These are phyloP conservation scores for Aspergillus homomorphus DNA, from an alignment of 495 filamentous ascomycete genomes.

Conservation along the genomic window DNA sequence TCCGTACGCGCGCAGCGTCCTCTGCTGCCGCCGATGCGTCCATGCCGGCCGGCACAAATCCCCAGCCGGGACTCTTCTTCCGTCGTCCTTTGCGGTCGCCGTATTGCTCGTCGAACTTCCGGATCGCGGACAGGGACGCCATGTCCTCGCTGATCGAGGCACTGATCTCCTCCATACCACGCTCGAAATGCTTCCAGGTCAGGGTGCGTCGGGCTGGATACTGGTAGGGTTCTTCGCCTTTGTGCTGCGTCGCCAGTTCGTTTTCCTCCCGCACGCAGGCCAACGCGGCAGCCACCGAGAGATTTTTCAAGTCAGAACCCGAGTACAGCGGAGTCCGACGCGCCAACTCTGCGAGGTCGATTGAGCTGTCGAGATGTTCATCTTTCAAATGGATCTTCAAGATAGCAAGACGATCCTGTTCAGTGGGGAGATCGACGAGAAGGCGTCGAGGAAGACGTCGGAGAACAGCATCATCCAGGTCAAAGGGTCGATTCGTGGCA, in stretches of 20 bases:
- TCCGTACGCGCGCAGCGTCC: conserved; percentile 42
- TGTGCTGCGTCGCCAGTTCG: conserved; percentile 54
- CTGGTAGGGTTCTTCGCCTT: conserved; percentile 46
- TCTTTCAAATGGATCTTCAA: conserved; percentile 79
- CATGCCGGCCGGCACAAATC: conserved; percentile 33
- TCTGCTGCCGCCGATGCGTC: conserved; percentile 19
- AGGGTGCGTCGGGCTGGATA: conserved; percentile 69
- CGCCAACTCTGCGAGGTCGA: conserved; percentile 69
- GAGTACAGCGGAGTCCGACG: conserved; percentile 86
- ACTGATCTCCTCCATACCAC: conserved; percentile 82
- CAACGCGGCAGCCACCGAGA: conserved; percentile 86
- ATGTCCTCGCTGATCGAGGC: conserved; percentile 96
- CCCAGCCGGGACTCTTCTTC: conserved; percentile 54
- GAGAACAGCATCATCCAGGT: conserved; percentile 92
- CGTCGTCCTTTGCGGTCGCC: conserved; percentile 77
- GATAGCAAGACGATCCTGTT: conserved; percentile 74
- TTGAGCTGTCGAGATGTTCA: conserved; percentile 64
- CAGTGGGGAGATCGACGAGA: conserved; percentile 80
- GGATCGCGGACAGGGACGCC: conserved; percentile 76
- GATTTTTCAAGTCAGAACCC: conserved; percentile 92
- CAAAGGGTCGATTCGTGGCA: conserved; percentile 93
- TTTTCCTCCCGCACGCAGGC: conserved; percentile 84
- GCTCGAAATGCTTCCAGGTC: conserved; percentile 69
- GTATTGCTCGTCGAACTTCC: conserved; percentile 95
- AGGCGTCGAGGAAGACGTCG: conserved; percentile 76